Conservation (phyloP, 345 rosid species). For the Melaleuca quinquenervia region DNA sequence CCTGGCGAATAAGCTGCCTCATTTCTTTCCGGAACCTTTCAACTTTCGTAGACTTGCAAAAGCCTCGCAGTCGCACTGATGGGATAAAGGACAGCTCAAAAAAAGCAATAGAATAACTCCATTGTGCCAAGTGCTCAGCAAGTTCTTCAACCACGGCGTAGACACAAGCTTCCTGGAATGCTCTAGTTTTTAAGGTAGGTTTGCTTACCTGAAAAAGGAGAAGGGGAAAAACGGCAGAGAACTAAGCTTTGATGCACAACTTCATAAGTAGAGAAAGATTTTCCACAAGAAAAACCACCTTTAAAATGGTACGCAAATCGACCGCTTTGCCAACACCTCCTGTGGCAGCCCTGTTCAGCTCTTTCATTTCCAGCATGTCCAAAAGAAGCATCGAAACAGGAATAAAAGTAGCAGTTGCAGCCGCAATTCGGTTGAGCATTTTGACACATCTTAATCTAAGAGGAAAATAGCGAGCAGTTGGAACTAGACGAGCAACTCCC, state of each 20-base stretch:
- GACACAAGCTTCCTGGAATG: slow-evolving; percentile 92
- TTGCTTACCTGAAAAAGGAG: slow-evolving; percentile 52
- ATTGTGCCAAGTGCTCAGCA: slow-evolving; percentile 81
- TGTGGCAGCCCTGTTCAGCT: slow-evolving; percentile 64
- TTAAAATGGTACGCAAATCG: slow-evolving; percentile 57
- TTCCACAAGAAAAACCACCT: slow-evolving; percentile 25
- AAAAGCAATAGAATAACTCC: slow-evolving; percentile 84
- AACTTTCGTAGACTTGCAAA: slow-evolving; percentile 69
- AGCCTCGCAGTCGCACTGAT: slow-evolving; percentile 54
- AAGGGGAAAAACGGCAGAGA: not conserved
- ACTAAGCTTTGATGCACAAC: not conserved
- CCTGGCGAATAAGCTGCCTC: slow-evolving; percentile 78
- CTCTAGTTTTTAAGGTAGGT: slow-evolving; percentile 72
- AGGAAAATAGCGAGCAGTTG: slow-evolving; percentile 87
- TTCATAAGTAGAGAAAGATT: not conserved
- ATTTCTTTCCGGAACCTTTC: slow-evolving; percentile 88
- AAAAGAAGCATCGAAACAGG: slow-evolving; percentile 86
- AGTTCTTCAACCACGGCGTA: slow-evolving; percentile 77
- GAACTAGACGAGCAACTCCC: slow-evolving; percentile 90
- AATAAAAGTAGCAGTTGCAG: slow-evolving; percentile 61
- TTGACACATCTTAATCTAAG: slow-evolving; percentile 82
- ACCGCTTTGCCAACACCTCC: slow-evolving; percentile 90
- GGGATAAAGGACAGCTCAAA: slow-evolving; percentile 83
- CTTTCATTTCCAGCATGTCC: slow-evolving; percentile 99
- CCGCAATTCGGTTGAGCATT: slow-evolving; percentile 86